Evolutionary conservation across 805 yeast genomes (phyloP), one percentile per base, ranked within the genome.

Genomic region (Candida germanica): DNA sequence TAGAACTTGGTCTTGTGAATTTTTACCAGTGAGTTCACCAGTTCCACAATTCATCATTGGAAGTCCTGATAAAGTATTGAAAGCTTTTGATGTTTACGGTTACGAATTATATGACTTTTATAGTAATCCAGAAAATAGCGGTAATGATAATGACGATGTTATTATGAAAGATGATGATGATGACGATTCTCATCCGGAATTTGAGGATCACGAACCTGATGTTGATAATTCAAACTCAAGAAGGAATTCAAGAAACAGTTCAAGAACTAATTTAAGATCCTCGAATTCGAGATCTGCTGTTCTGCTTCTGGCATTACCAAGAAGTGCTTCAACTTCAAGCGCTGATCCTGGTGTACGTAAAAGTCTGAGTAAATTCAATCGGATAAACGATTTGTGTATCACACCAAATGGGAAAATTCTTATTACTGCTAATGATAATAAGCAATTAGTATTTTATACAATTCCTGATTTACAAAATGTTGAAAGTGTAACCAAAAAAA

Each of bases 361-460:
- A 7, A 7, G 9, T 12, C 28, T 14, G 6, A 47, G 41, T 18
- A 54, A 46, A 51, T 66, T 66, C 42, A 61, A 64, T 36, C 59
- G 91, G 31, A 75, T 85, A 13, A 80, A 81, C 47, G 93, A 83
- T 53, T 56, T 87, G 38, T 76, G 83, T 6, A 67, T 87, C 2
- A 69, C 87, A 0, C 73, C 75, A 8, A 79, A 84, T 51, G 85
- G 83, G 10, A 73, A 71, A 39, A 58, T 73, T 28, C 54, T 87
- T 42, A 68, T 83, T 11, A 74, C 83, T 4, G 81, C 83, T 37
- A 78, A 84, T 20, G 79, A 80, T 45, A 80, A 79, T 33, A 71
- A 73, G 38, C 73, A 71, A 44, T 64, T 85, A 9, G 76, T 78
- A 31, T 71, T 87, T 23, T 87, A 73, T 56, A 78, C 75, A 42